Conservation (phyloP, 176 grass and related monocot species). For the Hordeum marinum region DNA sequence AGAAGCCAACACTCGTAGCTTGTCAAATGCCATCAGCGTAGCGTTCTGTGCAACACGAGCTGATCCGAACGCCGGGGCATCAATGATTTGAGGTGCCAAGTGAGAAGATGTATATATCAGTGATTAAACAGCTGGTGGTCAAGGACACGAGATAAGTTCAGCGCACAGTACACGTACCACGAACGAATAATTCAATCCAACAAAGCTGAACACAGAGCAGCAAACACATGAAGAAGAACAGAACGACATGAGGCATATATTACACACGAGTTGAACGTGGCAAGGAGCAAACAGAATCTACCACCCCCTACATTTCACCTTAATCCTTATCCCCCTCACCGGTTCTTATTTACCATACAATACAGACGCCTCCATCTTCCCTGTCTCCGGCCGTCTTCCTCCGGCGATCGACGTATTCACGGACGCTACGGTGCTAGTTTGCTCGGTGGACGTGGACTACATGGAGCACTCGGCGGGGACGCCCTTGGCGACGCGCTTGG, state of each 20-base stretch:
- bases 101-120: no score
- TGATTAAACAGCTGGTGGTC: no score
- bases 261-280: background rate
- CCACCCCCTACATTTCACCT: slow-evolving; percentile 4
- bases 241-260: background rate
- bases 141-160: background rate
- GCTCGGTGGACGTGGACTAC: background rate
- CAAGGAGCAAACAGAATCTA: background rate
- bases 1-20: background rate
- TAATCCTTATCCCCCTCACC: background rate
- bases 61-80: background rate
- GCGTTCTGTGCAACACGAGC: background rate
- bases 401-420: background rate
- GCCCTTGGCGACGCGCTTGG: slow-evolving; percentile 53
- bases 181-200: background rate
- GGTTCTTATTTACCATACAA: slow-evolving; percentile 15
- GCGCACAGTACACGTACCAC: background rate
- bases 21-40: background rate
- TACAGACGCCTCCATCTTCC: background rate
- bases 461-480: slow-evolving; percentile 70
- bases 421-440: slow-evolving; percentile 29
- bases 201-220: background rate
- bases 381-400: background rate
- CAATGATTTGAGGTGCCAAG: no score
- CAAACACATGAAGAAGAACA: background rate